Base-by-base conservation (phyloP, 176 grass and related monocot species). In the Triticum turgidum region DNA sequence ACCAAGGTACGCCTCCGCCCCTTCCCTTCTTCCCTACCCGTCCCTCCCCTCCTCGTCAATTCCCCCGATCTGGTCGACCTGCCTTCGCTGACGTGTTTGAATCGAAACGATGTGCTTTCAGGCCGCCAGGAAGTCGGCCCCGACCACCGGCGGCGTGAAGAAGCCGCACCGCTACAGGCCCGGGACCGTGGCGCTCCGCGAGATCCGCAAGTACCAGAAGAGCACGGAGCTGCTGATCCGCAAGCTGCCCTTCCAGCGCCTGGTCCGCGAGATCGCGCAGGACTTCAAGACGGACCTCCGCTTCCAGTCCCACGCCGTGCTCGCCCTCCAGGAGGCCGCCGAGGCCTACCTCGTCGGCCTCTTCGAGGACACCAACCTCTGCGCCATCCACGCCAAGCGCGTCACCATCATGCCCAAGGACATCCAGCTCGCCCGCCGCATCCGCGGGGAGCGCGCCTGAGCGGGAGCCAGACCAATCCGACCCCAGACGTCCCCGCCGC, bases 201-300 rank as follows among this genome's bases (percentile, higher is more conserved):
- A 98, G 91, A 98, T 98, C 90, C 88, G 93, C 81, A 98, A 95
- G 90, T 98, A 98, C 84, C 93, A 98, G 96, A 98, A 98, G 93
- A 98, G 96, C 86, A 98, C 93, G 44, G 96, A 98, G 89, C 96
- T 98, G 0, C 88, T 98, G 3, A 98, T 98, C 84, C 88, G 96
- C 24, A 98, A 98, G 91, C 88, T 98, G 0, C 93, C 96, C 0
- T 98, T 98, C 83, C 93, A 98, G 91, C 86, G 96, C 58, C 81
- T 98, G 2, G 95, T 98, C 17, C 90, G 95, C 11, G 95, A 98
- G 89, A 98, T 98, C 47, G 95, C 93, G 0, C 84, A 98, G 86
- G 96, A 98, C 83, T 98, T 98, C 86, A 98, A 98, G 93, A 98
- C 96, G 0, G 96, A 98, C 56, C 88, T 98, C 0, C 84, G 96